Conservation (phyloP, 176 grass and related monocot genomes). For the Oryza glaberrima region DNA sequence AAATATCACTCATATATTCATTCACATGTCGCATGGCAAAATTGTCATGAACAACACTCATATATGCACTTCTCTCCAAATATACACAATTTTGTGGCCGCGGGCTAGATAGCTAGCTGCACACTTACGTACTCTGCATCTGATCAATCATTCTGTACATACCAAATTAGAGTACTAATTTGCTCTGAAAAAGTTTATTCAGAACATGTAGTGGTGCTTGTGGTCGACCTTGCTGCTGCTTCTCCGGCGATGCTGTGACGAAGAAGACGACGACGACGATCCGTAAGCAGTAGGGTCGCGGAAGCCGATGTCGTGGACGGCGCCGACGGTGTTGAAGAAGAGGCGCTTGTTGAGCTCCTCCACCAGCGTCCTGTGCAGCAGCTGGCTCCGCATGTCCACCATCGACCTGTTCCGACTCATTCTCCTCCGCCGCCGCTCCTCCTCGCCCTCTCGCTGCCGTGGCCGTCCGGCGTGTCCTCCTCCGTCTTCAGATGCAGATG, state of each 20-base stretch:
- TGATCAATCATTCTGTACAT: no score
- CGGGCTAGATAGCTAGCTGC: no score
- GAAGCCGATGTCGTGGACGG: constrained; percentile 89
- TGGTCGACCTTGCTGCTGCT: neutral
- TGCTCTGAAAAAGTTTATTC: neutral
- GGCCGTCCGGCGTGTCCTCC: constrained; percentile 30
- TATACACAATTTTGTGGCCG: no score
- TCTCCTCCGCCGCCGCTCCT: neutral
- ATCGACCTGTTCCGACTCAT: constrained; percentile 73
- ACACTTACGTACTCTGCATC: no score
- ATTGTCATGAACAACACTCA: no score
- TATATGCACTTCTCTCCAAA: no score
- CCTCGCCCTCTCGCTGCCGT: constrained; percentile 36
- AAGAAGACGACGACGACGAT: no score
- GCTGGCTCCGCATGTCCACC: constrained; percentile 82
- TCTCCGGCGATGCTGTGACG: constrained; percentile 1
- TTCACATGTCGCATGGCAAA: no score
- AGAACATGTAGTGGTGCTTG: constrained; percentile 25
- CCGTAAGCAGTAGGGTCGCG: neutral
- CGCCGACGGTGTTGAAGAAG: constrained; percentile 93
- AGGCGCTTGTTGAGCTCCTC: constrained; percentile 89
- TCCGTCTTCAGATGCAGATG: no score
- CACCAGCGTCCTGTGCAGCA: constrained; percentile 72
- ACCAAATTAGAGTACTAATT: neutral
- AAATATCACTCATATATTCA: no score